Conservation (phyloP, 495 filamentous ascomycete genomes). For the Penicillium dipodomyicola region DNA sequence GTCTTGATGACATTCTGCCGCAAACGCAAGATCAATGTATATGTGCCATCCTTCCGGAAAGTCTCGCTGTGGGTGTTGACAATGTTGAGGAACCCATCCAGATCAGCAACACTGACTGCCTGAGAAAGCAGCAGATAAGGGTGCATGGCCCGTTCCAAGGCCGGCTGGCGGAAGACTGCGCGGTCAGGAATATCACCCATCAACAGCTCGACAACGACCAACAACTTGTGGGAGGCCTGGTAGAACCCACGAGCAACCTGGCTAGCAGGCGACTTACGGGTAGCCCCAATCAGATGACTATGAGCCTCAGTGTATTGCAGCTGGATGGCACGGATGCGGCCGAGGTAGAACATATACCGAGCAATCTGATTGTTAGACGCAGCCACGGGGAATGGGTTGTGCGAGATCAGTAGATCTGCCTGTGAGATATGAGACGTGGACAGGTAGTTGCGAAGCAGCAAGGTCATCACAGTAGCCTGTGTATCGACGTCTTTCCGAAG, state of each 20-base stretch:
- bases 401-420: constrained; percentile 90
- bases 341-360: constrained; percentile 92
- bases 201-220: constrained; percentile 91
- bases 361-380: constrained; percentile 98
- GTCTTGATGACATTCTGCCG: constrained; percentile 99
- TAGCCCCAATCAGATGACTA: constrained; percentile 85
- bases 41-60: constrained; percentile 91
- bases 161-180: constrained; percentile 82
- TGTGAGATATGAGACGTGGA: constrained; percentile 95
- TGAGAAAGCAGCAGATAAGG: constrained; percentile 92
- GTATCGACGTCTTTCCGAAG: constrained; percentile 94
- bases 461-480: constrained; percentile 89
- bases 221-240: constrained; percentile 88
- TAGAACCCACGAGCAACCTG: constrained; percentile 88
- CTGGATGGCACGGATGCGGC: constrained; percentile 93
- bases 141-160: constrained; percentile 78
- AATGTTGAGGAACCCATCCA: constrained; percentile 84
- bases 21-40: constrained; percentile 89
- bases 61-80: constrained; percentile 75
- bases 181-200: constrained; percentile 99
- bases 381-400: constrained; percentile 88
- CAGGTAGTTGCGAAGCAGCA: constrained; percentile 94
- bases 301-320: constrained; percentile 96
- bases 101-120: constrained; percentile 89
- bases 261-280: constrained; percentile 89